A percentile compares a stretch with the other conserved stretches of the same genome.
These are phyloP conservation scores for Flammula alnicola DNA, from an alignment of 1,284 basidiomycete species.

Conservation along the genomic window DNA sequence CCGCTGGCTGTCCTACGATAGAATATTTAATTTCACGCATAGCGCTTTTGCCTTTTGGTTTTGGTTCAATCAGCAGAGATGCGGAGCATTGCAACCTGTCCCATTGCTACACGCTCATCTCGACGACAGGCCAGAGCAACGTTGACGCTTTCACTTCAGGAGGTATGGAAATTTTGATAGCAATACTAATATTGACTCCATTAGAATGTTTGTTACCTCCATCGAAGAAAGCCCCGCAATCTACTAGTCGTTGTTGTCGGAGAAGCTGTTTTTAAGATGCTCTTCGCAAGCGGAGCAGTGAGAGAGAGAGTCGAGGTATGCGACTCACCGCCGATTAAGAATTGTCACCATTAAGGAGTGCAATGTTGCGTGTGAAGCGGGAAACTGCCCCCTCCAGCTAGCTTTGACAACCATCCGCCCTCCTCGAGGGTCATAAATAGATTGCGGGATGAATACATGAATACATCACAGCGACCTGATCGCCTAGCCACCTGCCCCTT, in stretches of 20 bases:
- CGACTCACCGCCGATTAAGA: neutral
- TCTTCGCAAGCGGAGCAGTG: conserved; percentile 8
- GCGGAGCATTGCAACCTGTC: conserved; percentile 6
- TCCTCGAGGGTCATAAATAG: conserved; percentile 19
- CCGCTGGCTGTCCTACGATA: neutral
- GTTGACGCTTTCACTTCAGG: neutral
- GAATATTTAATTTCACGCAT: neutral
- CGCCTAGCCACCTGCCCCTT: conserved; percentile 21
- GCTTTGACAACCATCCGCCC: conserved; percentile 23
- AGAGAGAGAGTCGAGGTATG: conserved; percentile 12
- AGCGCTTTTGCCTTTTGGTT: neutral
- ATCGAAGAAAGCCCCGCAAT: too few species aligned
- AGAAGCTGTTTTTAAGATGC: conserved; percentile 2
- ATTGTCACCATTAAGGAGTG: too few species aligned
- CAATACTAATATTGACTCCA: neutral
- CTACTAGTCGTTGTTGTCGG: conserved; percentile 3
- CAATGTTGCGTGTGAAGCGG: too few species aligned
- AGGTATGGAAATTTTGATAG: neutral
- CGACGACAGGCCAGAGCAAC: too few species aligned
- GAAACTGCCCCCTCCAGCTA: neutral
- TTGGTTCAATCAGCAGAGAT: neutral
- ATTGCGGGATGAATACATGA: conserved; percentile 8
- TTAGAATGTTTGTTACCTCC: too few species aligned
- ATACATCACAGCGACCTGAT: conserved; percentile 27
- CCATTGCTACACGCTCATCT: too few species aligned